Evolutionary conservation across 2,329 filamentous ascomycete genomes (phyloP), one percentile per base, ranked within the genome.

Genomic region (Fusarium nisikadoi): DNA sequence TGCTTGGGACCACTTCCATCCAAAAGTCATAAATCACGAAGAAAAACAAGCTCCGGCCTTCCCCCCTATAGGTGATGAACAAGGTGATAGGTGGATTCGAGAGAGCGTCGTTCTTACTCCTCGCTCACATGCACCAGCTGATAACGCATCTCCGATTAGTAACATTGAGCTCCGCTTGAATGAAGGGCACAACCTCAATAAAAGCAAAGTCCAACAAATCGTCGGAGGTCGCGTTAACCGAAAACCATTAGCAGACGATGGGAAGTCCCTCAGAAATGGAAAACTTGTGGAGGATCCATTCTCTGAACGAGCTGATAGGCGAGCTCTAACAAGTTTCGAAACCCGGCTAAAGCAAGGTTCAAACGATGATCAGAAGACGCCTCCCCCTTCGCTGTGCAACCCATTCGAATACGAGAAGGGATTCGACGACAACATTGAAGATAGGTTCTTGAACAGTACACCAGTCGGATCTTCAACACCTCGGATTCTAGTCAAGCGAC

Each of bases 401-500:
- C 79, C 78, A 65, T 83, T 85, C 67, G 78, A 80, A n/a, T 68
- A 78, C 9, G 84, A 85, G 71, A 69, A 71, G 38, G 80, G 76
- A 50, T 83, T 84, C 60, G 80, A 83, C 45, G 73, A 75, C 58
- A 75, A 83, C 58, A 79, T 84, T 65, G 78, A 81, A 46, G 78
- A 81, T 75, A 81, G 83, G 19, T 77, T 84, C 63, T 77, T 84
- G 70, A 78, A 71, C 33, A 78, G 74, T 38, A 75, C 73, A 25
- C 83, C 83, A 10, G 72, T 80, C 35, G 82, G 79, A 50, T 81
- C 77, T 52, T 84, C 83, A 4, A 84, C 83, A 4, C 83, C 83
- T 38, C 81, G 79, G 46, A 72, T 76, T 65, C 75, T 65, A 56
- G 46, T 75, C 27, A 53, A 73, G 25, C 70, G 62, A 36, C 68